phyloP scores from a whole-genome alignment of 208 protist species.

The Trypanosoma theileri region DNA sequence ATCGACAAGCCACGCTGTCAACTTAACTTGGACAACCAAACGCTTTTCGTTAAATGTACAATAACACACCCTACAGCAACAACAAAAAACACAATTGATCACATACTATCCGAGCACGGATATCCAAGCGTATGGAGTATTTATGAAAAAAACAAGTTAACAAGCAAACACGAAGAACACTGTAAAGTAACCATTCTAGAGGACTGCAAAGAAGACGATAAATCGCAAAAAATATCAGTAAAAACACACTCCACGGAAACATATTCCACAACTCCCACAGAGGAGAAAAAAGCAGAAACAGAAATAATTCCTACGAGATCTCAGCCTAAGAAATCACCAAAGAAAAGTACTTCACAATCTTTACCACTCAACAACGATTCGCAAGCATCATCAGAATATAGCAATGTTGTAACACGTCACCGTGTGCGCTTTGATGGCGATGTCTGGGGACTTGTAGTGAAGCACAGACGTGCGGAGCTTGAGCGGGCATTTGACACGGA shows the following conservation, averaged over 20 bases:
- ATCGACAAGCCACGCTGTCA: neutral
- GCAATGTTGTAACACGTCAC: slow-evolving; percentile 38
- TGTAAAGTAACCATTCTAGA: neutral
- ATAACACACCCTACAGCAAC: neutral
- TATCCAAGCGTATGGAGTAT: slow-evolving; percentile 12
- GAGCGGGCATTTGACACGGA: slow-evolving; percentile 34
- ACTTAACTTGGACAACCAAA: neutral
- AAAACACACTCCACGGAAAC: neutral
- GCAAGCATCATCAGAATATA: neutral
- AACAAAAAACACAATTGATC: neutral
- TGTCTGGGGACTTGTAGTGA: slow-evolving; percentile 37
- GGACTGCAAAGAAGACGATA: neutral
- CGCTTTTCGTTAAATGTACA: neutral
- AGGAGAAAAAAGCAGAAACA: too few relatives aligned
- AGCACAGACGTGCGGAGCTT: slow-evolving; percentile 26
- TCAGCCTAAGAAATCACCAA: too few relatives aligned
- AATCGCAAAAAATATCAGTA: neutral
- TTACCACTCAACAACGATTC: neutral
- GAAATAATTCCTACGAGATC: too few relatives aligned
- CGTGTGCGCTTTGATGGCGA: slow-evolving; percentile 42
- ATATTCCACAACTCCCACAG: too few relatives aligned
- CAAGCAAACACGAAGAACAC: neutral
- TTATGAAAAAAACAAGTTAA: neutral
- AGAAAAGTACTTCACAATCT: too few relatives aligned
- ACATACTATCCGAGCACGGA: slow-evolving; percentile 7